Evolutionary conservation across 2,329 filamentous ascomycete species (phyloP).

Genomic region (Xylariaceae sp.): DNA sequence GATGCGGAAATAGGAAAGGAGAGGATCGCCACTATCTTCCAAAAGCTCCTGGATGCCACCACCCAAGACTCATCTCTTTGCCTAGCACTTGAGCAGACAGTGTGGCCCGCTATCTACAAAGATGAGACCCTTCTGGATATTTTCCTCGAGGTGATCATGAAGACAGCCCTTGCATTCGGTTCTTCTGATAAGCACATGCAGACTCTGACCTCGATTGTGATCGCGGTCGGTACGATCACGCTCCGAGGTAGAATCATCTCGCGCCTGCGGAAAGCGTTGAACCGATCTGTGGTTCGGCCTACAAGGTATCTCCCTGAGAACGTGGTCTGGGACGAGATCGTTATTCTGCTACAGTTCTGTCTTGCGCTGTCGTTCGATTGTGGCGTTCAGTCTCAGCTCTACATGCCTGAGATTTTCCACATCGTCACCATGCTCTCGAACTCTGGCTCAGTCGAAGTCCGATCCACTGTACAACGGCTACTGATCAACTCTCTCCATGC

Average conservation of each 20-base stretch:
- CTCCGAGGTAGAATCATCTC: slow-evolving; percentile 61
- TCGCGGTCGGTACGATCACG: slow-evolving; percentile 59
- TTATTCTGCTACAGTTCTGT: slow-evolving; percentile 61
- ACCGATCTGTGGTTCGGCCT: slow-evolving; percentile 61
- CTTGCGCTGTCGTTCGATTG: slow-evolving; percentile 63
- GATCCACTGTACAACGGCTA: slow-evolving; percentile 56
- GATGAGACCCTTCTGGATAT: slow-evolving; percentile 63
- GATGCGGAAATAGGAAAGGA: slow-evolving; percentile 63
- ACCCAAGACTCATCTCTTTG: slow-evolving; percentile 55
- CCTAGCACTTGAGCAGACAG: slow-evolving; percentile 57
- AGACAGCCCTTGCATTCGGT: slow-evolving; percentile 54
- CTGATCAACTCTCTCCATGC: slow-evolving; percentile 64
- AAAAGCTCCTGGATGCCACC: slow-evolving; percentile 62
- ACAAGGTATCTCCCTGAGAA: slow-evolving; percentile 62
- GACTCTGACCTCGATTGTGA: slow-evolving; percentile 56
- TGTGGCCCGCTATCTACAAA: slow-evolving; percentile 59
- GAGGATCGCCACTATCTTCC: slow-evolving; percentile 57
- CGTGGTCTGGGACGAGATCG: slow-evolving; percentile 64
- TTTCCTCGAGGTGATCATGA: slow-evolving; percentile 62
- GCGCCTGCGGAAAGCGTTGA: slow-evolving; percentile 60
- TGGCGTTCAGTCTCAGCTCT: slow-evolving; percentile 61
- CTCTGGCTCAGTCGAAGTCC: slow-evolving; percentile 53
- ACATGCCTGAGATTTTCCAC: slow-evolving; percentile 64
- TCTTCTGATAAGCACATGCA: slow-evolving; percentile 55
- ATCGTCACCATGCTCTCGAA: slow-evolving; percentile 66